Base-by-base conservation (phyloP, 1,284 basidiomycete species). In the Porogramme epimiltina region DNA sequence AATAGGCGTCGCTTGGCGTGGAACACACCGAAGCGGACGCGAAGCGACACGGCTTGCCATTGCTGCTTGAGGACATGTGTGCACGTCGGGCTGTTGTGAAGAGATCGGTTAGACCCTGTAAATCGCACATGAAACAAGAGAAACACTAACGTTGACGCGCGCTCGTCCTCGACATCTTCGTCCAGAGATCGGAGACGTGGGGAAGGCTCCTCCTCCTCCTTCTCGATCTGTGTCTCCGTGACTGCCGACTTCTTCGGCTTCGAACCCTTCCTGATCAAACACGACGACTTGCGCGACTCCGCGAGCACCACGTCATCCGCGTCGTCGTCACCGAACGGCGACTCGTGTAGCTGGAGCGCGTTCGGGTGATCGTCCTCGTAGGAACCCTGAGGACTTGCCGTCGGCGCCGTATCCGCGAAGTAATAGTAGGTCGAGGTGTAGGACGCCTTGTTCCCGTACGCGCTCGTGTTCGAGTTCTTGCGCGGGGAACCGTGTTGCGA, bases 11-110 rank as follows among this genome's bases (percentile, higher is more conserved):
- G 74, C 66, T 81, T 78, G 18, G 80, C 79, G 51, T 82, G 72
- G 66, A 85, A 85, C 42, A 85, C 67, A 53, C 73, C 70, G 60
- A 86, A 84, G 36, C 80, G 73, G 37, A 85, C 58, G 55, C 79
- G 68, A 23, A 85, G 73, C 0, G 72, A 63, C 23, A 84, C 55
- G 8, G 82, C 79, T 56, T 82, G 80, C 83, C 83, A 85, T 48
- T 84, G 79, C 20, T 79, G 71, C 55, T 73, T 72, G 38, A 85
- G 66, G 36, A 67, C 69, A 62, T 84, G 71, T 11, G 71, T 68
- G 66, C 83, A 85, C 34, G 79, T 80, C n/a, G 84, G 83, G 55
- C 70, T 77, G 50, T 6, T n/a, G 54, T 52, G 36, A 28, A 25
- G n/a, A 34, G 38, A 42, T 50, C 16, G 31, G 42, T 55, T 24